These are phyloP conservation scores for Didymella exigua DNA, from an alignment of 2,329 filamentous ascomycete species.

Conservation along the genomic window DNA sequence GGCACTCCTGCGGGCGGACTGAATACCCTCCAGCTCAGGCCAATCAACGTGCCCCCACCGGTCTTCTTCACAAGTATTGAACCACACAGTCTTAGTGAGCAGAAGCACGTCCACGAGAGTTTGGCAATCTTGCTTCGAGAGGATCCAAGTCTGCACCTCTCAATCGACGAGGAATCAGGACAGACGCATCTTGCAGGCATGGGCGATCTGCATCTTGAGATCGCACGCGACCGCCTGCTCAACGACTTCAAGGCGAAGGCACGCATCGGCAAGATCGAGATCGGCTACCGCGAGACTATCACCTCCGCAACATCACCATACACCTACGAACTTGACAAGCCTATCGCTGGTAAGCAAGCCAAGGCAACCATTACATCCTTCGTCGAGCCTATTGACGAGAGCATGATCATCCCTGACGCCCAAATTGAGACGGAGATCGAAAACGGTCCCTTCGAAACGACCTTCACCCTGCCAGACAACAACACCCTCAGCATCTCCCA, in stretches of 20 bases:
- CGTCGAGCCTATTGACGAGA: slow-evolving; percentile 64
- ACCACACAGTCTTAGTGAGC: slow-evolving; percentile 75
- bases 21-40: slow-evolving; percentile 78
- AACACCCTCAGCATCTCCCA: slow-evolving; percentile 69
- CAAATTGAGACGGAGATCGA: slow-evolving; percentile 30
- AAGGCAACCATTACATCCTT: slow-evolving; percentile 75
- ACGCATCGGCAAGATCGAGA: slow-evolving; percentile 87
- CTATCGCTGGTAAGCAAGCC: slow-evolving; percentile 78
- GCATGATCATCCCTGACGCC: slow-evolving; percentile 26
- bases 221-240: slow-evolving; percentile 84
- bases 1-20: slow-evolving; percentile 71
- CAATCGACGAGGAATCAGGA: slow-evolving; percentile 84
- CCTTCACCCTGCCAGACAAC: slow-evolving; percentile 59
- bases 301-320: slow-evolving; percentile 62
- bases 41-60: slow-evolving; percentile 87
- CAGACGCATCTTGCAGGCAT: slow-evolving; percentile 94
- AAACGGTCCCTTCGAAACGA: slow-evolving; percentile 37
- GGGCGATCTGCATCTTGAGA: slow-evolving; percentile 94
- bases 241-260: slow-evolving; percentile 87
- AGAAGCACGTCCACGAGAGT: slow-evolving; percentile 77
- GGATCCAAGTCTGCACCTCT: slow-evolving; percentile 89
- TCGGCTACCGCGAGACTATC: slow-evolving; percentile 89
- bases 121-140: slow-evolving; percentile 82
- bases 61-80: slow-evolving; percentile 98
- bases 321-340: slow-evolving; percentile 73